A percentile compares a stretch with the other conserved stretches of the same genome.
Evolutionary conservation across 345 rosid genomes (phyloP).

Genomic region (Cochlearia excelsa): DNA sequence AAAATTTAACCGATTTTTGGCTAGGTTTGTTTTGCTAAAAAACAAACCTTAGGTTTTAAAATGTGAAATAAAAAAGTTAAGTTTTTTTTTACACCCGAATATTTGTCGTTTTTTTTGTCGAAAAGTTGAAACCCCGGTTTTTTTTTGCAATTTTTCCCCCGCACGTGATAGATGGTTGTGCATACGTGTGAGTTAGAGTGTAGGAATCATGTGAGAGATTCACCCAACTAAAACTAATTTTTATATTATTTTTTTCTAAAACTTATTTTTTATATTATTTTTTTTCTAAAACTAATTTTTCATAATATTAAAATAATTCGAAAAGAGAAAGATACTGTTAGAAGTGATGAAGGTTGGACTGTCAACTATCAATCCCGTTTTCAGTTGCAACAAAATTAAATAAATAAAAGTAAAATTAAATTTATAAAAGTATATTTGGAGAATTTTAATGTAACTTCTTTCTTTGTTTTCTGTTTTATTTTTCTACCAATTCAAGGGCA

Average conservation of each 20-base stretch:
- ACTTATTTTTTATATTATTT: neutral
- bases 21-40: no score
- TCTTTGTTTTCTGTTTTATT: conserved; percentile 25
- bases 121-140: no score
- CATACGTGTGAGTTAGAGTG: conserved; percentile 43
- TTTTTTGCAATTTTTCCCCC: no score
- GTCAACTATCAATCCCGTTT: conserved; percentile 47
- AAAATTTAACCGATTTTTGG: no score
- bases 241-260: conserved; percentile 16
- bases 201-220: conserved; percentile 62
- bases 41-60: no score
- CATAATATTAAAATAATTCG: neutral
- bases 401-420: conserved; percentile 7
- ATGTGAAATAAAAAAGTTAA: no score
- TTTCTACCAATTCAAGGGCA: conserved; percentile 20
- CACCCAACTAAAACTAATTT: conserved; percentile 31
- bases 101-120: no score
- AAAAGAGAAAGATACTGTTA: conserved; percentile 27
- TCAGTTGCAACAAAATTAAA: conserved; percentile 38
- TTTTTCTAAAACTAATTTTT: neutral
- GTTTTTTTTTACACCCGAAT: no score
- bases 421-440: conserved; percentile 21
- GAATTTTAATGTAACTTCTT: conserved; percentile 30
- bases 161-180: conserved; percentile 34
- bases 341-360: conserved; percentile 41